Base-by-base conservation (phyloP, 768 basidiomycete species). In the Termitomyces sp. region DNA sequence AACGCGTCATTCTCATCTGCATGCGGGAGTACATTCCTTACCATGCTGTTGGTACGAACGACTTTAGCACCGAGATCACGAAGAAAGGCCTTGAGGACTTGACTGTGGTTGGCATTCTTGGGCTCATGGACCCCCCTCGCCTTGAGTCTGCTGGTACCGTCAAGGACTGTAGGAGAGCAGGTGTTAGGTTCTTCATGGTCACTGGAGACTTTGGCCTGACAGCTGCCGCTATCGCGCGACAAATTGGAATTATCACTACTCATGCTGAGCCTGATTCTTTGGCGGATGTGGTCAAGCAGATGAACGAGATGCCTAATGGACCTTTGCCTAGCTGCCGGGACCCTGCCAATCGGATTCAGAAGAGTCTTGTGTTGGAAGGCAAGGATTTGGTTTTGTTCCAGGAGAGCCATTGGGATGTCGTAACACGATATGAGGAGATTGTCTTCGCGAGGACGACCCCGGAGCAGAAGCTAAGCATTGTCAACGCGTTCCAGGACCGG, bases 121-220 rank as follows among this genome's bases (percentile, higher is more conserved):
- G 80, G 80, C 77, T 84, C 51, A 72, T 73, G 55, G 82, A 84
- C 51, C 81, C 82, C 3, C 81, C 81, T 8, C 71, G 81, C n/a
- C 65, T 72, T 9, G 77, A 82, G 51, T 74, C 75, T 14, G 70
- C 70, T 3, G 68, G 67, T 0, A 73, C 82, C 9, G 77, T 84
- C 2, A 59, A 67, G 5, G 68, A 74, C 45, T 78, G 77, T 59
- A 65, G 76, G 17, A 65, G 67, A 48, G 82, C 82, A 1, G 81
- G 82, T 19, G 75, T 81, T 48, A 71, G 75, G 17, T 74, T 82
- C 14, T 75, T 78, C 55, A 82, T 82, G 79, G 70, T 83, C 24
- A 83, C 81, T 0, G 81, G 81, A 48, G 80, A 82, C 60, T 79
- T 79, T 64, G 68, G 75, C 51, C 65, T 78, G 55, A 82, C 81